Conservation (phyloP, 1,139 yeast species). For the Tardiomyces depauwii region DNA sequence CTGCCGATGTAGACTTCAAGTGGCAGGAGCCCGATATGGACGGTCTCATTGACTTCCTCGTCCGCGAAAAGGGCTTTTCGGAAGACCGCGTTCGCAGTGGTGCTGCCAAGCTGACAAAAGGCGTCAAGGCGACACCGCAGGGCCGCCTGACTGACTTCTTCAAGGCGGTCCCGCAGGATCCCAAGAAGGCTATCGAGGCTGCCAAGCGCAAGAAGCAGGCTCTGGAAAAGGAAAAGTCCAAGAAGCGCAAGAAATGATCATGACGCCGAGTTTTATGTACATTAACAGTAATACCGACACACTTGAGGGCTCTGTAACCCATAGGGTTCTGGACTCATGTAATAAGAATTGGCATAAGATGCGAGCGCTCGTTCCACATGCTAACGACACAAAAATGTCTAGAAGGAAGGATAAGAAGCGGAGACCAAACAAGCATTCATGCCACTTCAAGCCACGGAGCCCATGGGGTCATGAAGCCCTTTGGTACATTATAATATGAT, state of each 20-base stretch:
- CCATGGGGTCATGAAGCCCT: no score
- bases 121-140: constrained; percentile 75
- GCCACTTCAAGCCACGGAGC: no score
- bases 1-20: constrained; percentile 42
- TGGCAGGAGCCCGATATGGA: constrained; percentile 73
- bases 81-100: constrained; percentile 88
- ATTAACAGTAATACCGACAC: no score
- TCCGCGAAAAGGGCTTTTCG: constrained; percentile 70
- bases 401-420: no score
- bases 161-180: constrained; percentile 47
- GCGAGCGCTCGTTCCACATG: neutral
- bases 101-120: constrained; percentile 73
- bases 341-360: no score
- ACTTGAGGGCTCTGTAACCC: no score
- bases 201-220: constrained; percentile 15
- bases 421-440: no score
- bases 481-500: no score
- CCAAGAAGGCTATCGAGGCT: constrained; percentile 5
- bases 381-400: no score
- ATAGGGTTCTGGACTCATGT: no score
- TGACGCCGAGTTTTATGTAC: no score
- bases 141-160: constrained; percentile 91
- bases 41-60: constrained; percentile 62
- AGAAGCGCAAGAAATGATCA: neutral
- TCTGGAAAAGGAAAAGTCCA: constrained; percentile 15